Conservation (phyloP, 306 rosid species). For the Corylus heterophylla region DNA sequence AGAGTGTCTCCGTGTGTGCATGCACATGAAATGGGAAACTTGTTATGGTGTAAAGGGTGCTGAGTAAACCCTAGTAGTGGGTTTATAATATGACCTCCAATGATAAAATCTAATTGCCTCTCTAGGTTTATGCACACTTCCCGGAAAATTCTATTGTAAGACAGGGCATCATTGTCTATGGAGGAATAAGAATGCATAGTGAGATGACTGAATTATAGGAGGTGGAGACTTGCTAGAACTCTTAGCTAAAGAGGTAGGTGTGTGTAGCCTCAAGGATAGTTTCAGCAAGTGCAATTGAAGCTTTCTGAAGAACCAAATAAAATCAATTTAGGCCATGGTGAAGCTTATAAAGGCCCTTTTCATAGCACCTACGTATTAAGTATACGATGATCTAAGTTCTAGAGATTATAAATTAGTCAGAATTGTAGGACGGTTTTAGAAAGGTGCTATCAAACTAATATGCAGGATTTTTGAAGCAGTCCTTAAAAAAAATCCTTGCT, state of each 20-base stretch:
- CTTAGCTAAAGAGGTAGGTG: neutral
- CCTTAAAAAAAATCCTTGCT: neutral
- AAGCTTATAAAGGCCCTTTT: neutral
- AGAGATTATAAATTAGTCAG: neutral
- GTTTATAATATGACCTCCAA: neutral
- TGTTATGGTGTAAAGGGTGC: neutral
- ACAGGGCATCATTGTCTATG: neutral
- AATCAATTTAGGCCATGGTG: neutral
- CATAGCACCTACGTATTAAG: neutral
- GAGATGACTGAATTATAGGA: neutral
- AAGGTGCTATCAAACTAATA: neutral
- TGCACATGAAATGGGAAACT: neutral
- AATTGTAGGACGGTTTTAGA: neutral
- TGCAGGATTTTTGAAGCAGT: neutral
- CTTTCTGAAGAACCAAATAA: neutral
- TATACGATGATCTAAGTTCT: neutral
- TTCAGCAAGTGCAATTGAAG: neutral
- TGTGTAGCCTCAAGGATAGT: neutral
- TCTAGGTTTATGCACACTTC: too few relatives aligned
- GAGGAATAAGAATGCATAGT: neutral
- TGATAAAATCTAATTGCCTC: neutral
- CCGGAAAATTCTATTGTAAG: neutral
- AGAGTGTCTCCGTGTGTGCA: neutral
- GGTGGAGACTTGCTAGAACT: neutral
- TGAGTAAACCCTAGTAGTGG: neutral